Evolutionary conservation across 2,329 filamentous ascomycete genomes (phyloP).

Genomic region (Neonectria ditissima): DNA sequence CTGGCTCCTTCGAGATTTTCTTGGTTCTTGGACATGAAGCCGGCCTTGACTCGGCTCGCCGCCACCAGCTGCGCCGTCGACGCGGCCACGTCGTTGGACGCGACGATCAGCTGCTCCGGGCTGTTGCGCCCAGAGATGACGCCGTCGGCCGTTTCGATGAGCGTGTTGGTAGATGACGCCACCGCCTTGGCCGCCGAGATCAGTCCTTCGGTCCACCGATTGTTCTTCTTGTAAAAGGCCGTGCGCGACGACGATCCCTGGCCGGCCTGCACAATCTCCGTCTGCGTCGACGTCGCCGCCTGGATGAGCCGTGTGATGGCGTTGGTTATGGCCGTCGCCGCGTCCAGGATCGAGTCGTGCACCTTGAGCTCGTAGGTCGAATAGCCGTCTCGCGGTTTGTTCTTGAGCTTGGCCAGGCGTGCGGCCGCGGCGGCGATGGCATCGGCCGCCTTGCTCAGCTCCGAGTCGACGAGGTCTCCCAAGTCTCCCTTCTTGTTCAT

Average conservation of each 20-base stretch:
- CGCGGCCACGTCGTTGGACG: slow-evolving; percentile 95
- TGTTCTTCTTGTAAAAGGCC: slow-evolving; percentile 99
- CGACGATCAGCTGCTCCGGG: slow-evolving; percentile 96
- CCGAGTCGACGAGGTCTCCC: slow-evolving; percentile 90
- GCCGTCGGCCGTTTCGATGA: slow-evolving; percentile 98
- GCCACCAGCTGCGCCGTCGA: slow-evolving; percentile 97
- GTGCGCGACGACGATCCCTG: slow-evolving; percentile 87
- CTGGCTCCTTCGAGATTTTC: slow-evolving; percentile 90
- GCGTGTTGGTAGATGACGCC: slow-evolving; percentile 89
- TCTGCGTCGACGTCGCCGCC: slow-evolving; percentile 90
- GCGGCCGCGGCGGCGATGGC: slow-evolving; percentile 94
- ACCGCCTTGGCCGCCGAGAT: slow-evolving; percentile 98
- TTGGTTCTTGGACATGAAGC: slow-evolving; percentile 97
- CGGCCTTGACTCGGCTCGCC: slow-evolving; percentile 94
- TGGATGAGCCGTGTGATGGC: slow-evolving; percentile 96
- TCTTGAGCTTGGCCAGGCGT: slow-evolving; percentile 90
- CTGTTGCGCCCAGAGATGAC: slow-evolving; percentile 93
- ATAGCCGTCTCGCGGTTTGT: slow-evolving; percentile 95
- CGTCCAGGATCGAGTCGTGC: slow-evolving; percentile 93
- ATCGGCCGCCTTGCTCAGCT: slow-evolving; percentile 92
- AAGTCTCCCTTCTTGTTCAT: slow-evolving; percentile 84
- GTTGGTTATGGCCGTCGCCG: slow-evolving; percentile 91
- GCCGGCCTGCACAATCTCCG: slow-evolving; percentile 96
- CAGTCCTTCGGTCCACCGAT: slow-evolving; percentile 97
- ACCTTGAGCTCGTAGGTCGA: slow-evolving; percentile 97